Conservation (phyloP, 129 eudicot species). For the Helichrysum umbraculigerum region DNA sequence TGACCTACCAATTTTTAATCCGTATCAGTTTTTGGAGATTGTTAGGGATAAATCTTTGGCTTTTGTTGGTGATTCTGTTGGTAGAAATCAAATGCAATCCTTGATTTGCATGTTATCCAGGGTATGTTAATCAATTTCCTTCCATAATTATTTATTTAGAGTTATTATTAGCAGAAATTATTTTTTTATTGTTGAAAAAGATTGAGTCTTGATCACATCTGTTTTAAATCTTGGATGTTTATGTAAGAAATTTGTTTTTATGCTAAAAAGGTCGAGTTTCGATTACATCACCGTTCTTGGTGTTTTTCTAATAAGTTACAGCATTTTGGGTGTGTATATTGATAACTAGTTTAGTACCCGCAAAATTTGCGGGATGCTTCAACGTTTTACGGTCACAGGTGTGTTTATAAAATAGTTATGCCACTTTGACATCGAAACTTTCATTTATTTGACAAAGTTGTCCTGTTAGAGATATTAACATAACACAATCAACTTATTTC, state of each 20-base stretch:
- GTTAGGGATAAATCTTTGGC: no score
- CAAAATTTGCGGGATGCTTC: background rate
- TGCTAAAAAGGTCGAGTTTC: conserved; percentile 21
- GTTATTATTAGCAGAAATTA: no score
- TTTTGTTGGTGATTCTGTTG: conserved; percentile 88
- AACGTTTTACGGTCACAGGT: no score
- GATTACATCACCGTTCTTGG: background rate
- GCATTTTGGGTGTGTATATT: no score
- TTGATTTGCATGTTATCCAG: conserved; percentile 69
- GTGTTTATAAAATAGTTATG: no score
- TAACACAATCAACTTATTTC: no score
- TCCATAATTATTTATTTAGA: no score
- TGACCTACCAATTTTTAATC: conserved; percentile 55
- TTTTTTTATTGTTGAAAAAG: background rate
- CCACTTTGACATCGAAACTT: no score
- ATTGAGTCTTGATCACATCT: conserved; percentile 3
- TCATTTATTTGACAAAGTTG: no score
- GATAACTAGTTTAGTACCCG: no score
- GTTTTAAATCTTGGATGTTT: conserved; percentile 3
- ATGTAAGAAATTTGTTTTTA: background rate
- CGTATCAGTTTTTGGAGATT: conserved; percentile 57
- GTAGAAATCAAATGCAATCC: conserved; percentile 80
- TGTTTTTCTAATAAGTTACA: background rate
- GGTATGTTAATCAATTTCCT: conserved; percentile 38
- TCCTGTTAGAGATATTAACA: no score